Conservation (phyloP, 1,284 basidiomycete species). For the Mycocalia duriaeana region DNA sequence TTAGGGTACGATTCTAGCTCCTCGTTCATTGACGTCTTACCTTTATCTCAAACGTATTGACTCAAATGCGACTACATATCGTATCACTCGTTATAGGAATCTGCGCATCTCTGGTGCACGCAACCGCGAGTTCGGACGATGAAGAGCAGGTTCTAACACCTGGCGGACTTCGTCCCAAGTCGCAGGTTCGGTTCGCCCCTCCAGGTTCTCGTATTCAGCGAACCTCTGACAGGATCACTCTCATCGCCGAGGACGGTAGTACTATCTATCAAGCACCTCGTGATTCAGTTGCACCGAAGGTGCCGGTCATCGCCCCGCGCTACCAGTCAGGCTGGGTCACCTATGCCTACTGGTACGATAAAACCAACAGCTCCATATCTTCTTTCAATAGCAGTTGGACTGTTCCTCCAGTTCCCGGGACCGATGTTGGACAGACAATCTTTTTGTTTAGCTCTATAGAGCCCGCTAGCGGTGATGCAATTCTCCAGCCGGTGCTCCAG, state of each 20-base stretch:
- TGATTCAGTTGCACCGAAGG: too few species aligned
- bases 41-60: too few species aligned
- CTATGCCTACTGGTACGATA: neutral
- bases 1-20: too few species aligned
- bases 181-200: neutral
- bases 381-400: neutral
- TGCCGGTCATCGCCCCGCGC: too few species aligned
- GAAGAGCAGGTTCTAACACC: neutral
- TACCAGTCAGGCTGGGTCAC: neutral
- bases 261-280: constrained; percentile 50
- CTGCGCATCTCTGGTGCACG: neutral
- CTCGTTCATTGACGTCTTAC: too few species aligned
- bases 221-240: constrained; percentile 58
- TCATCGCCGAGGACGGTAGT: constrained; percentile 86
- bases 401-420: neutral
- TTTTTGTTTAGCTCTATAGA: neutral
- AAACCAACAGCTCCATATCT: neutral
- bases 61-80: too few species aligned
- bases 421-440: neutral
- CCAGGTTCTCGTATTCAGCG: neutral
- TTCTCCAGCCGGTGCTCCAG: neutral
- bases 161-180: neutral
- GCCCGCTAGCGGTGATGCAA: neutral
- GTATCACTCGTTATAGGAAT: too few species aligned
- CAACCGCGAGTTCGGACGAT: neutral